Evolutionary conservation across 495 filamentous ascomycete species (phyloP).

Genomic region (Lepraria neglecta): DNA sequence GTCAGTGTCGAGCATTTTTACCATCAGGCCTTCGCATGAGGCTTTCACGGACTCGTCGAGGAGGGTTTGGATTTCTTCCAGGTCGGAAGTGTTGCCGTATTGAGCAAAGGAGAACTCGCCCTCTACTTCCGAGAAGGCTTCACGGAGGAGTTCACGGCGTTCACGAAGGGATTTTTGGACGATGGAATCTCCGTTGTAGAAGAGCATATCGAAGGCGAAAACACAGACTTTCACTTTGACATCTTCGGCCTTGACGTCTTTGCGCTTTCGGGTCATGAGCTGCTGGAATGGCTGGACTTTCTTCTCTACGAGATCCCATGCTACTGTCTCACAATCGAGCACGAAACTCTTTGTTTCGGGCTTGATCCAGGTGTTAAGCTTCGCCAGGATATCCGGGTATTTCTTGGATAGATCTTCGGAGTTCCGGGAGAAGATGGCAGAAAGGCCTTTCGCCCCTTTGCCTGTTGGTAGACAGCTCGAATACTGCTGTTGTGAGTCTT

Average conservation of each 20-base stretch:
- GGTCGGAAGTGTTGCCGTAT: conserved; percentile 74
- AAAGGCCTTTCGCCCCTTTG: conserved; percentile 57
- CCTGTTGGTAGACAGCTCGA: conserved; percentile 48
- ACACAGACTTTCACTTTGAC: conserved; percentile 97
- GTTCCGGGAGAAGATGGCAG: conserved; percentile 92
- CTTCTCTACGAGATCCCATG: conserved; percentile 88
- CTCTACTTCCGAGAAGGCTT: conserved; percentile 67
- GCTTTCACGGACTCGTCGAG: conserved; percentile 91
- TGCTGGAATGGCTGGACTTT: conserved; percentile 96
- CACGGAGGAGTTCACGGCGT: conserved; percentile 67
- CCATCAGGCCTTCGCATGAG: conserved; percentile 95
- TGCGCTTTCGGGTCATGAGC: conserved; percentile 94
- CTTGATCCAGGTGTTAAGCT: conserved; percentile 84
- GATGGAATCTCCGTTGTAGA: conserved; percentile 83
- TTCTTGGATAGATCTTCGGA: conserved; percentile 96
- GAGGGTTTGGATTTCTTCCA: conserved; percentile 87
- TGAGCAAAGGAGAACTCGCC: conserved; percentile 92
- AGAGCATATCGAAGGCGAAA: conserved; percentile 93
- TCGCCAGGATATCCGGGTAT: conserved; percentile 89
- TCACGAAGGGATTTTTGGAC: conserved; percentile 84
- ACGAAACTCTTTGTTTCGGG: conserved; percentile 87
- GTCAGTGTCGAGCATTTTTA: conserved; percentile 92
- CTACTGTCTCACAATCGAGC: conserved; percentile 96
- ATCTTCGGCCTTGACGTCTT: conserved; percentile 95
- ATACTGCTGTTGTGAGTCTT: conserved; percentile 63